A percentile compares a stretch with the other conserved stretches of the same genome.
Conservation (phyloP, 352 stramenopile genomes). For the Phytophthora multivora region DNA sequence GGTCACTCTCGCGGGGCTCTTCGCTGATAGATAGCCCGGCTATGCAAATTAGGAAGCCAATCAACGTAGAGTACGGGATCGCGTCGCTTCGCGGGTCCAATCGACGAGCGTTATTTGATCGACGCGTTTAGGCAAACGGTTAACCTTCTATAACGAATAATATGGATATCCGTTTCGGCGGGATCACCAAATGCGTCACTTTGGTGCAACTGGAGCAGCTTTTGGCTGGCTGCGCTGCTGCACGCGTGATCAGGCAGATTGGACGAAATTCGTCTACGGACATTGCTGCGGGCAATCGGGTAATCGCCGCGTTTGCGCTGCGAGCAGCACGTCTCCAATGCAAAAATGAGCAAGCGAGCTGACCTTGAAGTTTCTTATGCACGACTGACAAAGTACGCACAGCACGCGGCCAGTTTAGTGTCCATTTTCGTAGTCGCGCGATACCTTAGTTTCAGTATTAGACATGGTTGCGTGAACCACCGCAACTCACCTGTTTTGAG, state of each 20-base stretch:
- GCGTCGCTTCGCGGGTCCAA: slow-evolving; percentile 18
- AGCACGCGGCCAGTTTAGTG: slow-evolving; percentile 5
- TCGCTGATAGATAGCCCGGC: not conserved
- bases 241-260: slow-evolving; percentile 35
- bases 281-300: not conserved
- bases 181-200: slow-evolving; percentile 11
- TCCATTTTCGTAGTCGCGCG: slow-evolving; percentile 25
- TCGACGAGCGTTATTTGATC: not conserved
- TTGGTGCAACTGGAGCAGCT: not conserved
- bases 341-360: not conserved
- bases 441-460: slow-evolving; percentile 16
- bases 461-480: slow-evolving; percentile 11
- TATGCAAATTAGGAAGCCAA: slow-evolving; percentile 14
- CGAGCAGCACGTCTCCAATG: slow-evolving; percentile 1
- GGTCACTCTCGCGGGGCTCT: too few relatives aligned
- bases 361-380: slow-evolving; percentile 13
- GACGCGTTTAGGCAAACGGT: slow-evolving; percentile 1
- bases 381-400: slow-evolving; percentile 18
- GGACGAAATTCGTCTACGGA: slow-evolving; percentile 27
- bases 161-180: not conserved
- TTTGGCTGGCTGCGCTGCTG: slow-evolving; percentile 11
- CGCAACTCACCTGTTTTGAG: slow-evolving; percentile 2
- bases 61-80: not conserved
- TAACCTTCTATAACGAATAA: slow-evolving; percentile 3
- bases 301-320: slow-evolving; percentile 27